Percentiles rank a stretch among this genome's conserved stretches.
Evolutionary conservation across 2,329 filamentous ascomycete genomes (phyloP).

Genomic region (Cordyceps tenuipes): DNA sequence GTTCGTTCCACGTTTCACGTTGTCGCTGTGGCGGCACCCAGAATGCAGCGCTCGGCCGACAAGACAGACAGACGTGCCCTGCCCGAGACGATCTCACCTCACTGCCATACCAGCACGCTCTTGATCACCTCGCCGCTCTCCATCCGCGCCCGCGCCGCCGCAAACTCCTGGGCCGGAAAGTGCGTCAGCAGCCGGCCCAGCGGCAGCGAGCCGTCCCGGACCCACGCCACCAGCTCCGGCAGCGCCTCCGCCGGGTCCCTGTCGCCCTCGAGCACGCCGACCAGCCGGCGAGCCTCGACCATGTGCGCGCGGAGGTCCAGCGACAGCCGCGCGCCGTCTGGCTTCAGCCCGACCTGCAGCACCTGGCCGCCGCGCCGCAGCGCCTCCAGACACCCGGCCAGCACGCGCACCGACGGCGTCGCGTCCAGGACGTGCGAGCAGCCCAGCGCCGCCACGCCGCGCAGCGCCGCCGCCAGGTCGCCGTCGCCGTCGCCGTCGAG

Average conservation of each 20-base stretch:
- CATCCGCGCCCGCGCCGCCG: slow-evolving; percentile 1
- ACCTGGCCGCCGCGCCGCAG: not conserved
- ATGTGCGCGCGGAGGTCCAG: not conserved
- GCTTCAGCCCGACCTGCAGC: slow-evolving; percentile 5
- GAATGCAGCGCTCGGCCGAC: no score
- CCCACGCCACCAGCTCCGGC: slow-evolving; percentile 1
- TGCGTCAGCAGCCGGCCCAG: not conserved
- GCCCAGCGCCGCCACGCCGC: not conserved
- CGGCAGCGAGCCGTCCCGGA: slow-evolving; percentile 6
- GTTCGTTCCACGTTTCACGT: no score
- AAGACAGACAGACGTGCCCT: not conserved
- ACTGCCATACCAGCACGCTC: not conserved
- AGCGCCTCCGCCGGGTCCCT: not conserved
- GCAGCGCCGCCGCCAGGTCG: not conserved
- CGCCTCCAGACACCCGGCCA: not conserved
- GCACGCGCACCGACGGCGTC: not conserved
- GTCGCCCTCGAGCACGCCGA: slow-evolving; percentile 4
- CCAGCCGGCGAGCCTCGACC: not conserved
- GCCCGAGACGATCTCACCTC: not conserved
- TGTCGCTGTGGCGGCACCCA: no score
- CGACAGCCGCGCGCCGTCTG: not conserved
- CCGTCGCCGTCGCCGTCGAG: not conserved
- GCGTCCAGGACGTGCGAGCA: slow-evolving; percentile 5
- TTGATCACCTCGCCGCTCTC: slow-evolving; percentile 5
- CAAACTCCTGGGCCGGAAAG: not conserved